Evolutionary conservation across 495 filamentous ascomycete genomes (phyloP).

Genomic region (Melanomma pulvis-pyrius): DNA sequence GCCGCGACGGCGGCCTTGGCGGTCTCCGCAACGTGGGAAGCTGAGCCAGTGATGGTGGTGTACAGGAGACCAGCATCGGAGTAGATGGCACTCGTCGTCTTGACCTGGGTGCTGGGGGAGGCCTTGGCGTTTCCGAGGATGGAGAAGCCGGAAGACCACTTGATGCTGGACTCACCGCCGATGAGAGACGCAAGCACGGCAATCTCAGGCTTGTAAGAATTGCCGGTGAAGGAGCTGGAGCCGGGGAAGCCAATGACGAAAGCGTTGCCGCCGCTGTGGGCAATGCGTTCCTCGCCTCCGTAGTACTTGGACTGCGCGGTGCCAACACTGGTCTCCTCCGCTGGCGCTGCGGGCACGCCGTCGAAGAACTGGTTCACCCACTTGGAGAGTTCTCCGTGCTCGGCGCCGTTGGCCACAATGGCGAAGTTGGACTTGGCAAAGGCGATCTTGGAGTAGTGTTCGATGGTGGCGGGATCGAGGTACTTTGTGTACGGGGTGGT

Average conservation of each 20-base stretch:
- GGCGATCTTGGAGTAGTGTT: slow-evolving; percentile 70
- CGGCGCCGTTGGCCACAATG: slow-evolving; percentile 84
- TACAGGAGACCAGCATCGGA: slow-evolving; percentile 91
- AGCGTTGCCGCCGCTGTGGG: slow-evolving; percentile 71
- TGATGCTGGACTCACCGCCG: slow-evolving; percentile 86
- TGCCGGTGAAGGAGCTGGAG: slow-evolving; percentile 71
- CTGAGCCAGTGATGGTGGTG: slow-evolving; percentile 74
- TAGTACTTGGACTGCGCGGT: slow-evolving; percentile 74
- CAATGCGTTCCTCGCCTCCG: slow-evolving; percentile 90
- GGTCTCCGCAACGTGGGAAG: slow-evolving; percentile 65
- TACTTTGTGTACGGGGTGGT: slow-evolving; percentile 74
- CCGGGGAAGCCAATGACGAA: slow-evolving; percentile 91
- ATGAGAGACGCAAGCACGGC: slow-evolving; percentile 87
- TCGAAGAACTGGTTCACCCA: slow-evolving; percentile 93
- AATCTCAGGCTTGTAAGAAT: slow-evolving; percentile 83
- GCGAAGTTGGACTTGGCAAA: slow-evolving; percentile 90
- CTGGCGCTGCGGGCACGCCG: slow-evolving; percentile 45
- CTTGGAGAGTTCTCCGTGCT: slow-evolving; percentile 74
- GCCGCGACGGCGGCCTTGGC: slow-evolving; percentile 70
- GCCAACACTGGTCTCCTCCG: slow-evolving; percentile 42
- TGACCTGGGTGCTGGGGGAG: slow-evolving; percentile 65
- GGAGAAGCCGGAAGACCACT: slow-evolving; percentile 93
- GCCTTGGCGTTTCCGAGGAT: slow-evolving; percentile 76
- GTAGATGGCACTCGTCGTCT: slow-evolving; percentile 79
- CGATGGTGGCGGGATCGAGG: slow-evolving; percentile 69